These are phyloP conservation scores for Dorcoceras hygrometricum DNA, from an alignment of 257 asterid species.

Conservation along the genomic window DNA sequence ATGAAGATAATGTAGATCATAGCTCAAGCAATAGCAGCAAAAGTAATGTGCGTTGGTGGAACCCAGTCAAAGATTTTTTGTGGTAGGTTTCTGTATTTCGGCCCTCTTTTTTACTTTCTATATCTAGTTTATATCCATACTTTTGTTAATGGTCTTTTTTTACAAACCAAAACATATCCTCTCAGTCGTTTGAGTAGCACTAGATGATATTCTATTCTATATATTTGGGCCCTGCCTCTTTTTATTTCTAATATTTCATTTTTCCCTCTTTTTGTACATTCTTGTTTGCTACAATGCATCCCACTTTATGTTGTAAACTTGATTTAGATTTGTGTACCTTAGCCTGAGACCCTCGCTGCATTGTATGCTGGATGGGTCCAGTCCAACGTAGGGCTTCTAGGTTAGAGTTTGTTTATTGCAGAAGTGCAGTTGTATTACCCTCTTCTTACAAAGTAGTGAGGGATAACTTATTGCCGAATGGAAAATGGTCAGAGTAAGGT, in stretches of 20 bases:
- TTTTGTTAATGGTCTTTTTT: no score
- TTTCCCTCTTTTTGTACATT: conserved; percentile 18
- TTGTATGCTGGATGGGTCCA: background rate
- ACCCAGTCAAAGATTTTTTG: conserved; percentile 57
- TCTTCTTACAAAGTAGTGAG: background rate
- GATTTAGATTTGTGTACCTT: background rate
- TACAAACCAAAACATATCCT: no score
- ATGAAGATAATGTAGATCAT: conserved; percentile 29
- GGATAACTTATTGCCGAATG: no score
- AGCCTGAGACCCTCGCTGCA: background rate
- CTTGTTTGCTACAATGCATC: background rate
- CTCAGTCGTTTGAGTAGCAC: no score
- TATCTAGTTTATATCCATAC: background rate
- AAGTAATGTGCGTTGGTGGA: conserved; percentile 52
- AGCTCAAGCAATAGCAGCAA: conserved; percentile 32
- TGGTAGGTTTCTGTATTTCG: conserved; percentile 39
- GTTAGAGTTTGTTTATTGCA: background rate
- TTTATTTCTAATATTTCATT: background rate
- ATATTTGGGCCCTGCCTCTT: conserved; percentile 3
- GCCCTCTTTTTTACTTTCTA: background rate
- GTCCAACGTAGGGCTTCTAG: background rate
- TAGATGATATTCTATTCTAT: conserved; percentile 1
- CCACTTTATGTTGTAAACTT: background rate
- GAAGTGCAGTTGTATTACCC: no score
- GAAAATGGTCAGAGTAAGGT: no score